These are phyloP conservation scores for Raddia guianensis DNA, from an alignment of 176 grass and related monocot genomes.

Conservation along the genomic window DNA sequence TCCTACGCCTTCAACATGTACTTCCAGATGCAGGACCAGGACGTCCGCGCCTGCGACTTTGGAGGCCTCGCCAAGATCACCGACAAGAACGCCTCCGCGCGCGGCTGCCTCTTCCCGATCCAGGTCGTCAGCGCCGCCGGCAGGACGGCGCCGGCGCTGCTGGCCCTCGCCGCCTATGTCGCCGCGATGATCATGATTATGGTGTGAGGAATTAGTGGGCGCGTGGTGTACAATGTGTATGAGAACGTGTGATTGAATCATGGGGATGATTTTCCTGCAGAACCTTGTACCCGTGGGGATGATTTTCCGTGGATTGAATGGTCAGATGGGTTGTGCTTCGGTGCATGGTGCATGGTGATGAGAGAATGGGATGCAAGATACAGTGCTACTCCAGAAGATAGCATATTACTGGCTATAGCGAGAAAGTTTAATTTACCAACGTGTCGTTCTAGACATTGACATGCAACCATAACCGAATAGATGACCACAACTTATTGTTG, in stretches of 20 bases:
- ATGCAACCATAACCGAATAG: no score
- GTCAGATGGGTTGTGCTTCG: no score
- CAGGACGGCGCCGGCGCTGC: background rate
- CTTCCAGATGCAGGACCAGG: constrained; percentile 96
- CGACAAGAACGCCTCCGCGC: constrained; percentile 57
- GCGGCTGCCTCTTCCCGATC: constrained; percentile 58
- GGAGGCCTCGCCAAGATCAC: constrained; percentile 71
- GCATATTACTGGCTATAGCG: no score
- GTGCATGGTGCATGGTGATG: no score
- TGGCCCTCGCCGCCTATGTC: constrained; percentile 13
- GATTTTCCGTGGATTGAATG: no score
- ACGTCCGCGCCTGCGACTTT: constrained; percentile 85
- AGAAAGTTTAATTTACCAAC: no score
- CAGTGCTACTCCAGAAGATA: no score
- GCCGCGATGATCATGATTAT: constrained; percentile 44
- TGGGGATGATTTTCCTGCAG: no score
- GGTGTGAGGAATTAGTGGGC: constrained; percentile 29
- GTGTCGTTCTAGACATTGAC: no score
- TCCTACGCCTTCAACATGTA: constrained; percentile 98
- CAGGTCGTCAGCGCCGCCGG: constrained; percentile 58
- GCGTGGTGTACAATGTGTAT: background rate
- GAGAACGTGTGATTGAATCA: background rate
- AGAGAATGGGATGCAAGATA: no score
- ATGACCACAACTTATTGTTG: no score
- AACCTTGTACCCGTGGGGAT: no score